These are phyloP conservation scores for Populus euphratica DNA, from an alignment of 345 rosid genomes.

Conservation along the genomic window DNA sequence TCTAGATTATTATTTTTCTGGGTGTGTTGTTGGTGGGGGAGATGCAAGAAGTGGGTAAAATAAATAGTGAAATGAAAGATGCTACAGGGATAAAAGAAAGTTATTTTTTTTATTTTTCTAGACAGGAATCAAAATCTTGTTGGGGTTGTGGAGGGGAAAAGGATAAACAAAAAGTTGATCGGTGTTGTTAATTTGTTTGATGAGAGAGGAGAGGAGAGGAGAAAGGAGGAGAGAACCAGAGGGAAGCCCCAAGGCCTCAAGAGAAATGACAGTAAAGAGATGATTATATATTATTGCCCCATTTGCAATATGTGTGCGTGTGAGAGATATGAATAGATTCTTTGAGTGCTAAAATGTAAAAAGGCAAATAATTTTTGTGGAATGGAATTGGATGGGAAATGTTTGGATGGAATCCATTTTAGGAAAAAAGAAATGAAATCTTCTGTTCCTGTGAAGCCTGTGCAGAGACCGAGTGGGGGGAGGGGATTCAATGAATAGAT, in stretches of 20 bases:
- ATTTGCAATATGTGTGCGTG: not conserved
- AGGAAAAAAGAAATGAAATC: not conserved
- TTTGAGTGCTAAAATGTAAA: not conserved
- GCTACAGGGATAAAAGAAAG: constrained; percentile 18
- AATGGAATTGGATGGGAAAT: not conserved
- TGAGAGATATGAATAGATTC: not conserved
- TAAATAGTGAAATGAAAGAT: constrained; percentile 20
- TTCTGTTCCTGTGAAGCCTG: not conserved
- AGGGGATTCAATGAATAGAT: not conserved
- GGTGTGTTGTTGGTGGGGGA: not conserved
- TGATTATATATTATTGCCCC: not conserved
- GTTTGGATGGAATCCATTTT: not conserved
- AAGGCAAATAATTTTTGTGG: not conserved
- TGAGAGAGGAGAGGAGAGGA: not conserved
- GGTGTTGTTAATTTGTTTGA: not conserved
- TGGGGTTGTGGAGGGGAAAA: constrained; percentile 22
- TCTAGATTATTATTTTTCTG: not conserved
- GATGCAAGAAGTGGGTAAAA: constrained; percentile 28
- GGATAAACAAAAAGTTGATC: constrained; percentile 27
- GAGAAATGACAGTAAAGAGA: not conserved
- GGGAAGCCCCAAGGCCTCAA: not conserved
- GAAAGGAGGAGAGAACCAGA: not conserved
- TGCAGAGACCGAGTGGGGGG: not conserved
- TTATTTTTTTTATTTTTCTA: not conserved
- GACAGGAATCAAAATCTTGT: constrained; percentile 39